phyloP scores from a whole-genome alignment of 1,139 yeast genomes.

The Debaryomyces singareniensis region DNA sequence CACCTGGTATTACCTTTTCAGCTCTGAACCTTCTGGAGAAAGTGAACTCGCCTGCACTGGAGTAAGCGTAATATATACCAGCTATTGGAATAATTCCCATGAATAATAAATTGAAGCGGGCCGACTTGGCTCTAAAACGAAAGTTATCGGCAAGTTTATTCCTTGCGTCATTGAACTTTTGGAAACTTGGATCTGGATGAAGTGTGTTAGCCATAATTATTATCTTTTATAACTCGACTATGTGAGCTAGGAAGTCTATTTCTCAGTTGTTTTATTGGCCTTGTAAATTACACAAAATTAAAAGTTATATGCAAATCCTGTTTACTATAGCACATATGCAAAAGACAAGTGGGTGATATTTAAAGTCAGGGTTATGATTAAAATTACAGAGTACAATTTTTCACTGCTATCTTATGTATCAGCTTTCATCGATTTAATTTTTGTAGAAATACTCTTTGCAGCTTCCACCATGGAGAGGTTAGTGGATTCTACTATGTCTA shows the following conservation, averaged over 20 bases:
- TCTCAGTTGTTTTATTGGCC: not conserved
- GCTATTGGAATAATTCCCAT: constrained; percentile 38
- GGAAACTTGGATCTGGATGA: constrained; percentile 39
- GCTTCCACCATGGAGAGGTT: no score
- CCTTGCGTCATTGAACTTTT: constrained; percentile 38
- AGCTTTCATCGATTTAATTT: no score
- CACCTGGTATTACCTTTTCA: constrained; percentile 27
- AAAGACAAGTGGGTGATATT: no score
- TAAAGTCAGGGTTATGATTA: no score
- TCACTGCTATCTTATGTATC: no score
- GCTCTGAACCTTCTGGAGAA: constrained; percentile 33
- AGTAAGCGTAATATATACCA: constrained; percentile 31
- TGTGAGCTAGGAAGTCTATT: not conserved
- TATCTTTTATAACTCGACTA: not conserved
- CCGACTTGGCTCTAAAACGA: constrained; percentile 38
- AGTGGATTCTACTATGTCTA: no score
- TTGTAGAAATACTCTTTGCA: no score
- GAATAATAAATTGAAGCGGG: constrained; percentile 25
- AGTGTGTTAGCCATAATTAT: constrained; percentile 38
- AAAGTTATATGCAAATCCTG: no score
- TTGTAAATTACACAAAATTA: not conserved
- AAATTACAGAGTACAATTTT: no score
- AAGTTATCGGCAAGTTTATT: constrained; percentile 39
- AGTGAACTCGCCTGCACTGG: constrained; percentile 29
- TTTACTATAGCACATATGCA: no score